These are phyloP conservation scores for Garcileccinum viscosum DNA, from an alignment of 1,284 basidiomycete species.

Conservation along the genomic window DNA sequence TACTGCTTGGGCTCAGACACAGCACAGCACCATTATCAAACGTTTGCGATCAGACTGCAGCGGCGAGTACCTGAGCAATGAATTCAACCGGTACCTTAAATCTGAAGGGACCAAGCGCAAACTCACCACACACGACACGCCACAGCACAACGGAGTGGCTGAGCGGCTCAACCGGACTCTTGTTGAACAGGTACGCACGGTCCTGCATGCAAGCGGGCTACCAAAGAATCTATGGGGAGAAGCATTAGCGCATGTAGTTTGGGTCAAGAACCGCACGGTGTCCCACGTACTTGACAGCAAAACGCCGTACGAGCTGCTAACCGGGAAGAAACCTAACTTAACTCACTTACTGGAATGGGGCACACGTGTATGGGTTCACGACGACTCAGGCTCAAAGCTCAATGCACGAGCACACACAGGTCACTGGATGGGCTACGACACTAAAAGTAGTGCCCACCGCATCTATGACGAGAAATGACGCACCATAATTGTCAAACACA, in stretches of 20 bases:
- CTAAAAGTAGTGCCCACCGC: background rate
- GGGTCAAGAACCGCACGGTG: too few relatives aligned
- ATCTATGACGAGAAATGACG: background rate
- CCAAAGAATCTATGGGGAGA: too few relatives aligned
- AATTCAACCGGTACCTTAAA: background rate
- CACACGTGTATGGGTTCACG: background rate
- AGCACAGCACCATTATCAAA: background rate
- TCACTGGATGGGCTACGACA: background rate
- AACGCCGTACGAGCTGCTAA: background rate
- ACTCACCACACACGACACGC: background rate
- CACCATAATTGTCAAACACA: background rate
- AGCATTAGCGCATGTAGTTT: too few relatives aligned
- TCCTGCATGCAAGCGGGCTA: too few relatives aligned
- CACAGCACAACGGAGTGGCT: background rate
- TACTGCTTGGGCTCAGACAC: background rate
- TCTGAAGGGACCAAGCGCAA: background rate
- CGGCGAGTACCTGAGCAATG: background rate
- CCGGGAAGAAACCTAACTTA: background rate
- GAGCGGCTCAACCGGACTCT: background rate
- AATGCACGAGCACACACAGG: background rate
- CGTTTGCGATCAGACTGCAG: background rate
- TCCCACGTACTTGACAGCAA: background rate
- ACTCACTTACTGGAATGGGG: background rate
- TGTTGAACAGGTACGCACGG: background rate
- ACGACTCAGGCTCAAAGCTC: too few relatives aligned